Percentiles rank a stretch among this genome's conserved stretches.
These are phyloP conservation scores for Mollisiaceae sp. DNA, from an alignment of 2,329 filamentous ascomycete species.

Conservation along the genomic window DNA sequence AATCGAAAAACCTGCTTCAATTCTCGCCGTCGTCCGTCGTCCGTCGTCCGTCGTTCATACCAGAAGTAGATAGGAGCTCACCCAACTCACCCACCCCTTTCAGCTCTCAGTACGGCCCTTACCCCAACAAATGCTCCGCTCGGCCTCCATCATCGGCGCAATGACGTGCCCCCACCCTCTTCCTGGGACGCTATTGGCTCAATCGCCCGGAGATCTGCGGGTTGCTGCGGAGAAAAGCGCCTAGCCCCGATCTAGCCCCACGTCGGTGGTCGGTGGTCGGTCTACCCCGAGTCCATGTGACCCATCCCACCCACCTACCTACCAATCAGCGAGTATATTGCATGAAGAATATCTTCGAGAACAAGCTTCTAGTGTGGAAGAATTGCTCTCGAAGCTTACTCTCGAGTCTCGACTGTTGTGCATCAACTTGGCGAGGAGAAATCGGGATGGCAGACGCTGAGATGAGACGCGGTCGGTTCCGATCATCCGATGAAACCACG, in stretches of 20 bases:
- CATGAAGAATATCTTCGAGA: background rate
- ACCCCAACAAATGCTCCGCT: background rate
- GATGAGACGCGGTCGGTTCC: background rate
- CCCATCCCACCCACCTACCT: background rate
- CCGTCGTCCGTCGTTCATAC: background rate
- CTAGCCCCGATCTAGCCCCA: background rate
- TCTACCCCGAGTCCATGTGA: background rate
- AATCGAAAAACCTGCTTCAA: background rate
- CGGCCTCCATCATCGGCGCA: background rate
- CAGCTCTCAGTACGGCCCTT: background rate
- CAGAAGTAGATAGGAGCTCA: background rate
- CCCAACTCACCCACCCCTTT: background rate
- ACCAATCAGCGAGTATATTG: background rate
- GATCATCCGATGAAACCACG: background rate
- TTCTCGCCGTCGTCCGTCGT: conserved; percentile 1
- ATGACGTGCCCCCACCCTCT: background rate
- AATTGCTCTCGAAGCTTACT: background rate
- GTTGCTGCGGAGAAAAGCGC: background rate
- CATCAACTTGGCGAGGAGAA: background rate
- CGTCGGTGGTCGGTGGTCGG: too few relatives aligned
- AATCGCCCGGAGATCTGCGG: background rate
- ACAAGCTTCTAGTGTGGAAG: too few relatives aligned
- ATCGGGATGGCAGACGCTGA: background rate
- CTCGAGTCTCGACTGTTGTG: too few relatives aligned
- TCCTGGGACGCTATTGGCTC: background rate